Conservation (phyloP, 176 grass and related monocot species). For the barley (Hordeum vulgare) region DNA sequence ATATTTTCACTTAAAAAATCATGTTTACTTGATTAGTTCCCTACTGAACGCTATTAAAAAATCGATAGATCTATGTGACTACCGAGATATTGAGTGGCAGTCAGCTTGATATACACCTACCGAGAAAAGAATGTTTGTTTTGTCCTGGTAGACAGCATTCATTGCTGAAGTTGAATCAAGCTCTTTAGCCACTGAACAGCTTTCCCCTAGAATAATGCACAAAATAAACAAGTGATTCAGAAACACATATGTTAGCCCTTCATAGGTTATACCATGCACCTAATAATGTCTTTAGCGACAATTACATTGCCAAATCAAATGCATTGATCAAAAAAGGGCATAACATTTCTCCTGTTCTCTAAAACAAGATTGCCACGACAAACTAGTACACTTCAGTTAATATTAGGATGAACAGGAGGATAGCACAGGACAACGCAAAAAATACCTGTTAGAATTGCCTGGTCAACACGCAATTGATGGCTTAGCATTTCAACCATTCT, state of each 20-base stretch:
- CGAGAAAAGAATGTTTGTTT: constrained; percentile 98
- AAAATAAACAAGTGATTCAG: constrained; percentile 20
- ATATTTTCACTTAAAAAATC: background rate
- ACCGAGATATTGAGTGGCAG: background rate
- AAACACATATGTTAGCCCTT: background rate
- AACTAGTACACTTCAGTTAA: constrained; percentile 1
- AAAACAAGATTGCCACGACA: background rate
- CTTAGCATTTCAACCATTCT: constrained; percentile 98
- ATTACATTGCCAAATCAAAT: background rate
- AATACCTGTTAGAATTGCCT: constrained; percentile 98
- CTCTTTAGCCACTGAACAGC: constrained; percentile 95
- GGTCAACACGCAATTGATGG: constrained; percentile 95
- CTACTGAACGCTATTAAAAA: background rate
- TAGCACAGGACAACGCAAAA: background rate
- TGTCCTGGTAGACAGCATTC: constrained; percentile 99
- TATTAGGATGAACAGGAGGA: constrained; percentile 3
- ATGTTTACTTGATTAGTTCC: background rate
- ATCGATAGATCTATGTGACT: background rate
- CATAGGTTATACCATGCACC: background rate
- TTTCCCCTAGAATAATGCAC: constrained; percentile 72
- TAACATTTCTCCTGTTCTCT: background rate
- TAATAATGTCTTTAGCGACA: background rate
- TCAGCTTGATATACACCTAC: constrained; percentile 38
- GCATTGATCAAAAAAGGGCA: background rate
- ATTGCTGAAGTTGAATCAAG: constrained; percentile 66